Evolutionary conservation across 768 basidiomycete genomes (phyloP).

Genomic region (Clitopilus passeckerianus): DNA sequence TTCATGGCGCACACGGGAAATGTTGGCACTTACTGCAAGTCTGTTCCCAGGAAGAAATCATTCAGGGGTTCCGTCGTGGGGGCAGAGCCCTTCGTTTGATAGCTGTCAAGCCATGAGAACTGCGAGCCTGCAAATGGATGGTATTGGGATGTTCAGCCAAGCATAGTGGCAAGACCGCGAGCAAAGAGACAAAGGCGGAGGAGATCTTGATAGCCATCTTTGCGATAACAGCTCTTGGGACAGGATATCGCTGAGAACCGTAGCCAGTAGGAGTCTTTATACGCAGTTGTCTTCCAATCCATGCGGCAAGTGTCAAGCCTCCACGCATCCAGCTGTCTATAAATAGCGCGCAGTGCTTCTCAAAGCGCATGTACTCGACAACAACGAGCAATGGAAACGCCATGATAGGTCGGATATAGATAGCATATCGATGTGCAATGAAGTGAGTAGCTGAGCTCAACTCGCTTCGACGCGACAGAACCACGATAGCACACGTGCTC

Average conservation of each 20-base stretch:
- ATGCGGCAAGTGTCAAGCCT: background rate
- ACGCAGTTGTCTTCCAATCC: background rate
- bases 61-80: slow-evolving; percentile 38
- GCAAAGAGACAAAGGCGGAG: background rate
- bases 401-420: background rate
- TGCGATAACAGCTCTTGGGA: background rate
- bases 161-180: background rate
- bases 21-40: slow-evolving; percentile 40
- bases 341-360: background rate
- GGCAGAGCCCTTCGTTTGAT: slow-evolving; percentile 29
- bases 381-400: background rate
- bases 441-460: background rate
- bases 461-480: background rate
- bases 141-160: slow-evolving; percentile 14
- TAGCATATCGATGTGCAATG: background rate
- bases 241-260: background rate
- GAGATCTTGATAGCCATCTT: background rate
- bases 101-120: slow-evolving; percentile 7
- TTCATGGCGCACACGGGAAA: background rate
- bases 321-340: background rate
- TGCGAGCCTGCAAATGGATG: slow-evolving; percentile 16
- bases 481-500: background rate
- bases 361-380: background rate
- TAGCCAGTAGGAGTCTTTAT: background rate
- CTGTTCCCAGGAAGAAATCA: slow-evolving; percentile 53